Evolutionary conservation across 2,329 filamentous ascomycete species (phyloP), one percentile per base, ranked within the genome.

Genomic region (Fusarium sp.): DNA sequence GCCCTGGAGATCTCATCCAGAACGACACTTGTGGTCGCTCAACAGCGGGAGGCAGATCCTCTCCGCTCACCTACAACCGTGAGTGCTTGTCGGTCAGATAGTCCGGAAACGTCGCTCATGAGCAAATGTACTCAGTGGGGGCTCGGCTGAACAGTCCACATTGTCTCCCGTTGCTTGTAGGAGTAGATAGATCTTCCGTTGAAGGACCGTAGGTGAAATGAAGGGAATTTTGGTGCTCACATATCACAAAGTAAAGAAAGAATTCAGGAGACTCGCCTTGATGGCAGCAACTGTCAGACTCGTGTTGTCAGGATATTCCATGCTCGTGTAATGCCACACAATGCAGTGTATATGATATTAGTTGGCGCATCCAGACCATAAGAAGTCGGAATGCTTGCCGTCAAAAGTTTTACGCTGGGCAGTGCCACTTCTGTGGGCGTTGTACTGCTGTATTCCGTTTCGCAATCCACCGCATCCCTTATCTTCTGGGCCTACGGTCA

Each of bases 401-500:
- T 63, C 46, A 59, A 66, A 54, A 49, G 37, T 59, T 47, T 59
- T 59, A 59, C 57, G 56, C 56, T 55, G 25, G 50, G 59, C 32
- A 18, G 43, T 37, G 46, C 47, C 67, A 59, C 47, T 66, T 54
- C 45, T 55, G 64, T 54, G 49, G 42, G 46, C 59, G 48, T 69
- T 57, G 65, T 51, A 32, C 51, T 51, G 65, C 41, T 67, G 68
- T 71, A 54, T 50, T 58, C 55, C 51, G 64, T 71, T 65, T 46
- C 48, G 64, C 53, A 56, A 45, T 63, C 53, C 50, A 48, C 46
- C 53, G 49, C n/a, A 54, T 25, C 48, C 37, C 55, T 71, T 59
- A 75, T 59, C 73, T 75, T 56, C 72, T 73, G 7, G 71, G 37
- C 43, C 60, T 66, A 20, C 63, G 64, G 47, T 69, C 63, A 51